Evolutionary conservation across 1,284 basidiomycete species (phyloP), one percentile per base, ranked within the genome.

Genomic region (Ganoderma multipileum): DNA sequence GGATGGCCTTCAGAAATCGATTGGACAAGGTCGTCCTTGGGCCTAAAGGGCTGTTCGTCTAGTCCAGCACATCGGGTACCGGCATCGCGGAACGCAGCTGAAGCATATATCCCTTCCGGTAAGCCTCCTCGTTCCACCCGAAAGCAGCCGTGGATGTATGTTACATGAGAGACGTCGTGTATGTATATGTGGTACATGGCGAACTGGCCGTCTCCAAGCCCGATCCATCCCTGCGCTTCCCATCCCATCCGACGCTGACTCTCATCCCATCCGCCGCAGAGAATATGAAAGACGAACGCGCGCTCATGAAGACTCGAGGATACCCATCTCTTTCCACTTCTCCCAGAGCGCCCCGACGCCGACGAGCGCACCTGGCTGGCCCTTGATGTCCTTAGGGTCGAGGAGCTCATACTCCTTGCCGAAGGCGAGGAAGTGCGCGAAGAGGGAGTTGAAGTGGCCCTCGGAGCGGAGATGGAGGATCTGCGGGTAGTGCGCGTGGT

Each of bases 401-500:
- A 99, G 83, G 44, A 99, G 82, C 77, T 98, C 94, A 78, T 98
- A 99, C 74, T 98, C 91, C 75, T 94, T 90, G 50, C 95, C 93
- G 76, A 99, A 99, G 0, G 96, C 95, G 60, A 99, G 85, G 83
- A 97, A 98, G 81, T 99, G 97, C 0, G 97, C 97, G 77, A 99
- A 99, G 42, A 99, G 88, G n/a, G 94, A 95, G 82, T 99, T 99
- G 83, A 98, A 96, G 81, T 99, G 97, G 0, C 96, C 96, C 78
- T 99, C 97, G 59, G 95, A 92, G 67, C 95, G 95, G 28, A 99
- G 88, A 79, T 99, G 97, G 26, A 99, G 88, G 75, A 99, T 93
- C 76, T 95, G 91, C 26, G 88, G 85, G 80, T 97, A 99, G 79
- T 99, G 97, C 4, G 95, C 93, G 80, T 99, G 94, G 82, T 99